These are phyloP conservation scores for Phytophthora multivora DNA, from an alignment of 352 stramenopile genomes.

Conservation along the genomic window DNA sequence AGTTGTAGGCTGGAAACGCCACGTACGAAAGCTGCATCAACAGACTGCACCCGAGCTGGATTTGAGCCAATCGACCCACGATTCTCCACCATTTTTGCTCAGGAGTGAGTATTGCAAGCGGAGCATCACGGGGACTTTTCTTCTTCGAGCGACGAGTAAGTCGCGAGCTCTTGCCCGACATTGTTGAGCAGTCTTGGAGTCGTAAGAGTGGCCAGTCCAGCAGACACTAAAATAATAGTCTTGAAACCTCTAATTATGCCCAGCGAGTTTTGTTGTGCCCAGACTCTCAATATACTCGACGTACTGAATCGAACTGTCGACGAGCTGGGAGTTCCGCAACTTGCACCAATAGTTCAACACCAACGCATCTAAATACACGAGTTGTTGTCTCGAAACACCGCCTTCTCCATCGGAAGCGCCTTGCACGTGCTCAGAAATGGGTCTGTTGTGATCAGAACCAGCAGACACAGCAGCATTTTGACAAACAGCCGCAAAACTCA, in stretches of 20 bases:
- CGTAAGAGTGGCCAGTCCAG: slow-evolving; percentile 6
- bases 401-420: slow-evolving; percentile 19
- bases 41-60: slow-evolving; percentile 61
- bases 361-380: slow-evolving; percentile 65
- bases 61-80: slow-evolving; percentile 41
- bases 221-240: slow-evolving; percentile 15
- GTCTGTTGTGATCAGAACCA: slow-evolving; percentile 1
- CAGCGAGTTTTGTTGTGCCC: slow-evolving; percentile 2
- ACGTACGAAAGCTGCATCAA: slow-evolving; percentile 87
- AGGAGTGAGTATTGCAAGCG: slow-evolving; percentile 7
- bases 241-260: slow-evolving; percentile 23
- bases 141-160: slow-evolving; percentile 15
- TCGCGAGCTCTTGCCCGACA: slow-evolving; percentile 13
- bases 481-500: slow-evolving; percentile 16
- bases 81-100: slow-evolving; percentile 51
- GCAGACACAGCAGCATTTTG: slow-evolving; percentile 36
- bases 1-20: slow-evolving; percentile 83
- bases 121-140: slow-evolving; percentile 13
- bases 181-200: slow-evolving; percentile 3
- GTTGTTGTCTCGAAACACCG: slow-evolving; percentile 49
- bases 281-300: slow-evolving; percentile 55
- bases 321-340: slow-evolving; percentile 28
- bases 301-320: slow-evolving; percentile 47
- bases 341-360: slow-evolving; percentile 63
- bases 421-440: slow-evolving; percentile 56